Percentiles rank a stretch among this genome's conserved stretches.
These are phyloP conservation scores for Herpetomonas muscarum DNA, from an alignment of 208 protist genomes.

Conservation along the genomic window DNA sequence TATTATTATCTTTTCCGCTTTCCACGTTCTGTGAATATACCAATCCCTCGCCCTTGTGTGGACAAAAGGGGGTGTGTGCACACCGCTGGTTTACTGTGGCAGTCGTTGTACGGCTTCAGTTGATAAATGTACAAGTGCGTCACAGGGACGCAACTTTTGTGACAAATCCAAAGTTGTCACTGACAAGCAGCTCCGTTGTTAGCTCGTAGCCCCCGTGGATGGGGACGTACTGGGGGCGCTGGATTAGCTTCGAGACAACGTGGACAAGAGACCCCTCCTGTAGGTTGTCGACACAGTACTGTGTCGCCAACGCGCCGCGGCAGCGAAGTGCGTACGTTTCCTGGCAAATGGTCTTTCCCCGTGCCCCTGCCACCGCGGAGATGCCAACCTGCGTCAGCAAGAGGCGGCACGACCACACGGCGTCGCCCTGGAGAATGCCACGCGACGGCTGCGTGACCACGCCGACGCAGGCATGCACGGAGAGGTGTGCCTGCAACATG, in stretches of 20 bases:
- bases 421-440: conserved; percentile 53
- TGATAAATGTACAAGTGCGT: conserved; percentile 1
- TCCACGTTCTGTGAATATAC: too few species aligned
- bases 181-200: conserved; percentile 72
- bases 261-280: conserved; percentile 67
- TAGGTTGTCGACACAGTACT: conserved; percentile 52
- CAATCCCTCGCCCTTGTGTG: too few species aligned
- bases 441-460: conserved; percentile 66
- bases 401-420: conserved; percentile 72
- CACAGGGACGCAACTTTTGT: conserved; percentile 30
- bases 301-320: conserved; percentile 41
- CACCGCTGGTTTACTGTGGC: too few species aligned
- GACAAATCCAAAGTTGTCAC: conserved; percentile 72
- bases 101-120: too few species aligned
- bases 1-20: too few species aligned
- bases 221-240: conserved; percentile 65
- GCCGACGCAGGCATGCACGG: conserved; percentile 45
- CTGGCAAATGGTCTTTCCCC: conserved; percentile 23
- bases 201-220: conserved; percentile 74
- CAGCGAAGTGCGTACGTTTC: conserved; percentile 50
- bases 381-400: conserved; percentile 63
- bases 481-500: too few species aligned
- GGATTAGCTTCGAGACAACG: conserved; percentile 75
- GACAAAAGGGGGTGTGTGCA: too few species aligned
- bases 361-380: conserved; percentile 19